These are phyloP conservation scores for Gamsiella multidivaricata DNA, from an alignment of 192 early-diverging fungal genomes.

Conservation along the genomic window DNA sequence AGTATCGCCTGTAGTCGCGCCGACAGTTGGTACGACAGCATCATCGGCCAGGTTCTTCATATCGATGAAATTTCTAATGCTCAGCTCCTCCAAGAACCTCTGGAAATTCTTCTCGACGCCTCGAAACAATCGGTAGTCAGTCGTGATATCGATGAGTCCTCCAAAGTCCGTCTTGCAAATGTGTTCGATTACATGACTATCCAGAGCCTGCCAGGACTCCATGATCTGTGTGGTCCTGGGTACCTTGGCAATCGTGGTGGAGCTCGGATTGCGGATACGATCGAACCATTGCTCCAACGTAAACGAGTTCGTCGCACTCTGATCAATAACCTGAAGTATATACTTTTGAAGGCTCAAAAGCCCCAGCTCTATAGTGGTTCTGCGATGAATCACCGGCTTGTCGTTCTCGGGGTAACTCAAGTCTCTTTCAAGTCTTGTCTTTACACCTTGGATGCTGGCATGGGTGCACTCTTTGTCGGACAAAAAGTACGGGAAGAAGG, in stretches of 20 bases:
- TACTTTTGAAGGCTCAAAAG: conserved; percentile 42
- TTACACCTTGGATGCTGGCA: conserved; percentile 38
- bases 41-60: neutral
- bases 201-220: conserved; percentile 48
- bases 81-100: conserved; percentile 49
- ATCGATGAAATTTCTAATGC: conserved; percentile 30
- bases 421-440: conserved; percentile 26
- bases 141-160: conserved; percentile 46
- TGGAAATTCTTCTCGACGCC: conserved; percentile 47
- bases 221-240: conserved; percentile 41
- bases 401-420: conserved; percentile 8
- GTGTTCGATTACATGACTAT: conserved; percentile 35
- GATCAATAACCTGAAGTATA: conserved; percentile 23
- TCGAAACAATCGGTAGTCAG: conserved; percentile 44
- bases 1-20: neutral
- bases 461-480: conserved; percentile 53
- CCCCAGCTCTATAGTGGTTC: conserved; percentile 16
- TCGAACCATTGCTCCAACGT: conserved; percentile 51
- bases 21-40: neutral
- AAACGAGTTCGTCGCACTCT: conserved; percentile 9
- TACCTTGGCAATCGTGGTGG: conserved; percentile 40
- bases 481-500: conserved; percentile 49
- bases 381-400: conserved; percentile 27
- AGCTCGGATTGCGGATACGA: conserved; percentile 40
- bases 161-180: conserved; percentile 46